Percentiles rank a stretch among this genome's conserved stretches.
Evolutionary conservation across 2,329 filamentous ascomycete species (phyloP).

Genomic region (Colletotrichum kahawae): DNA sequence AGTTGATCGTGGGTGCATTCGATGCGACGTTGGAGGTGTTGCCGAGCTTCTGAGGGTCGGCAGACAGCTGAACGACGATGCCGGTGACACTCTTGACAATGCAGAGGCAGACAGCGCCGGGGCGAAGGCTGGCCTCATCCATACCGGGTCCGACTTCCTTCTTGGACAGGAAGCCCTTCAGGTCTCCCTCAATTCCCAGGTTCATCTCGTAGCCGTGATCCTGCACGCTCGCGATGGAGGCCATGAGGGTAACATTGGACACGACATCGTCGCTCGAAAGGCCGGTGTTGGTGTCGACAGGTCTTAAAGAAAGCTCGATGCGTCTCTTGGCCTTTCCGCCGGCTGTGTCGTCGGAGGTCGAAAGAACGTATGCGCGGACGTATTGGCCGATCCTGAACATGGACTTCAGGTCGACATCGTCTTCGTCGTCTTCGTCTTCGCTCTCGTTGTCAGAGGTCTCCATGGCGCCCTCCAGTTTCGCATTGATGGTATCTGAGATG

Average conservation of each 20-base stretch:
- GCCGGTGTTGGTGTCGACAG: constrained; percentile 77
- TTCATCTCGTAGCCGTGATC: constrained; percentile 97
- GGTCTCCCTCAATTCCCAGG: constrained; percentile 69
- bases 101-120: constrained; percentile 85
- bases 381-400: constrained; percentile 89
- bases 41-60: constrained; percentile 72
- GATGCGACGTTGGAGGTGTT: constrained; percentile 69
- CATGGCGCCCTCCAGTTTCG: constrained; percentile 74
- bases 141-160: constrained; percentile 76
- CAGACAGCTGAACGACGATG: constrained; percentile 86
- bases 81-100: constrained; percentile 78
- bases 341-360: constrained; percentile 71
- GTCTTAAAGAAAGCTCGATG: constrained; percentile 87
- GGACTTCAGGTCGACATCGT: constrained; percentile 71
- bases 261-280: constrained; percentile 77
- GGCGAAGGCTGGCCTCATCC: constrained; percentile 72
- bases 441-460: constrained; percentile 58
- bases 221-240: constrained; percentile 88
- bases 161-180: constrained; percentile 84
- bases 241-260: constrained; percentile 80
- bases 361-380: constrained; percentile 81
- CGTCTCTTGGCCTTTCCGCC: constrained; percentile 73
- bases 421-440: constrained; percentile 55
- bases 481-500: constrained; percentile 81
- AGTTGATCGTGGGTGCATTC: constrained; percentile 84